A percentile compares a stretch with the other conserved stretches of the same genome.
phyloP scores from a whole-genome alignment of 2,329 filamentous ascomycete genomes.

The Colletotrichum australisinense region DNA sequence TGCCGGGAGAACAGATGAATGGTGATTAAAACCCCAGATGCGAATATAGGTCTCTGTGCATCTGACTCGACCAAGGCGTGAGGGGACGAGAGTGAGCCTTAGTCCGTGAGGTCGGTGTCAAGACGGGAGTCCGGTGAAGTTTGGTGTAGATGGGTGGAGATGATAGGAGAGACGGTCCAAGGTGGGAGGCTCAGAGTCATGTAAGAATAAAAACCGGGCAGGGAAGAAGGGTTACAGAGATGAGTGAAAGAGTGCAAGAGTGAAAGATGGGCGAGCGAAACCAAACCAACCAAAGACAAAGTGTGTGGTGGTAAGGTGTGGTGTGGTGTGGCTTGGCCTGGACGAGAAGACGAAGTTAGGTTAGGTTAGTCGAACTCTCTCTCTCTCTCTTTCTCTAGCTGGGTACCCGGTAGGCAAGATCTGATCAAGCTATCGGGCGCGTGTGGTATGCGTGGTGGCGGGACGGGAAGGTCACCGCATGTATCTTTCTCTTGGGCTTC shows the following conservation, averaged over 20 bases:
- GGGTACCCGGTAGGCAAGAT: conserved; percentile 36
- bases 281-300: conserved; percentile 26
- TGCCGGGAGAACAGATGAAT: conserved; percentile 35
- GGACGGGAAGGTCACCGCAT: conserved; percentile 36
- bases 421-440: conserved; percentile 39
- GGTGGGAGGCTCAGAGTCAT: conserved; percentile 34
- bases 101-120: conserved; percentile 34
- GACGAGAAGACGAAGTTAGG: conserved; percentile 31
- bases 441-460: conserved; percentile 36
- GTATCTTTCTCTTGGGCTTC: conserved; percentile 24
- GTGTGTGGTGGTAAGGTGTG: conserved; percentile 20
- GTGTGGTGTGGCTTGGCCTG: conserved; percentile 31
- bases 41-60: conserved; percentile 35
- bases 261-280: conserved; percentile 21
- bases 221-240: conserved; percentile 22
- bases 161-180: conserved; percentile 16
- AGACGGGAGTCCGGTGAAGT: conserved; percentile 29
- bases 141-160: conserved; percentile 35
- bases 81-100: conserved; percentile 24
- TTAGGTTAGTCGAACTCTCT: conserved; percentile 23
- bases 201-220: conserved; percentile 35
- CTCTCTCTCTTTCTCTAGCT: conserved; percentile 18
- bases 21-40: conserved; percentile 39
- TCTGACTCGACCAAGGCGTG: conserved; percentile 35
- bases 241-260: conserved; percentile 5